Conservation (phyloP, 2,329 filamentous ascomycete genomes). For the Cercospora sojina region DNA sequence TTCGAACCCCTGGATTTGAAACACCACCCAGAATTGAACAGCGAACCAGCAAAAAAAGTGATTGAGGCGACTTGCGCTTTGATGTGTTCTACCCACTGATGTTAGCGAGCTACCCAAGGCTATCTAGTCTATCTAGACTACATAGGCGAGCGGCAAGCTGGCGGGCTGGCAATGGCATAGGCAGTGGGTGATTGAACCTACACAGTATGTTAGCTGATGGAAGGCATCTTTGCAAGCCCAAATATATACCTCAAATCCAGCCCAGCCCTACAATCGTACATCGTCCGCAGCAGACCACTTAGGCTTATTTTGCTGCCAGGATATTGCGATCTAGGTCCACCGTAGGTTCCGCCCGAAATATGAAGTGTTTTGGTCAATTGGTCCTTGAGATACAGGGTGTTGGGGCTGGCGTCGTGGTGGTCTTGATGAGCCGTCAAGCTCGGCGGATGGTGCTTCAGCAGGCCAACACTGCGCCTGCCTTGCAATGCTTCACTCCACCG, state of each 20-base stretch:
- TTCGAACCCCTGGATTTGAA: conserved; percentile 1
- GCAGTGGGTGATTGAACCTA: neutral
- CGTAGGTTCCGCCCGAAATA: neutral
- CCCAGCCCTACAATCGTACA: neutral
- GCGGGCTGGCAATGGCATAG: neutral
- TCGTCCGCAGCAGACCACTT: neutral
- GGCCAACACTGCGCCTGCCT: neutral
- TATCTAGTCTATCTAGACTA: neutral
- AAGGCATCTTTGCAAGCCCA: neutral
- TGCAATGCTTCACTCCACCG: neutral
- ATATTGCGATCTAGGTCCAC: neutral
- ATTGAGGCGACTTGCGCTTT: neutral
- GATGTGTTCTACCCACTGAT: neutral
- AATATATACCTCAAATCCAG: neutral
- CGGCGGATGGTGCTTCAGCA: neutral
- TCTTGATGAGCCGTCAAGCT: neutral
- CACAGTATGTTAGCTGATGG: neutral
- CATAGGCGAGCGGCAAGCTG: neutral
- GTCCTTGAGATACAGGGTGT: neutral
- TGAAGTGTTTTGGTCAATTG: neutral
- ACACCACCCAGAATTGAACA: neutral
- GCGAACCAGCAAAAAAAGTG: neutral
- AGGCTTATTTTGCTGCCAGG: neutral
- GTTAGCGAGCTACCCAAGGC: neutral
- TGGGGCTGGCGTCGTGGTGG: neutral